A percentile compares a stretch with the other conserved stretches of the same genome.
phyloP scores from a whole-genome alignment of 192 early-diverging fungal genomes.

The Coemansia pectinata region DNA sequence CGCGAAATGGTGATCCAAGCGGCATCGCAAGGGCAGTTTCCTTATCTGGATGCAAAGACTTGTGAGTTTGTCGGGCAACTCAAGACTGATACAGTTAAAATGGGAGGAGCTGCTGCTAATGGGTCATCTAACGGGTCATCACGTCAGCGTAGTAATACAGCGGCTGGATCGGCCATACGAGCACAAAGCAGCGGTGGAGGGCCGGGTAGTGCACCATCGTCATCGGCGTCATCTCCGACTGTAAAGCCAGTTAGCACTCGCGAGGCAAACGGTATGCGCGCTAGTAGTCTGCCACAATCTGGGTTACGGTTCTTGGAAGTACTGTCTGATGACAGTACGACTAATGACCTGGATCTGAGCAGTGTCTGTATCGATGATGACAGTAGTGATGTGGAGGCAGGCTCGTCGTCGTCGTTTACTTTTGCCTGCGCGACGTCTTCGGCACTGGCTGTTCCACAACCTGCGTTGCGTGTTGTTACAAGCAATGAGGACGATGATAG shows the following conservation, averaged over 20 bases:
- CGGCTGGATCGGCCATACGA: neutral
- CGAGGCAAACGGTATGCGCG: slow-evolving; percentile 3
- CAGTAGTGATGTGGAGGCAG: no score
- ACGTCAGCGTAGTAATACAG: slow-evolving; percentile 31
- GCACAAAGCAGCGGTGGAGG: neutral
- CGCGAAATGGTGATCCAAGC: slow-evolving; percentile 56
- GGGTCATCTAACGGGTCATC: neutral
- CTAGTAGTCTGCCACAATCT: slow-evolving; percentile 18
- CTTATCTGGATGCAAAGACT: slow-evolving; percentile 51
- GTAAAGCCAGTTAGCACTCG: slow-evolving; percentile 10
- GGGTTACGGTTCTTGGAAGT: slow-evolving; percentile 16
- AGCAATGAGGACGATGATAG: neutral
- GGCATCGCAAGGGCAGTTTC: slow-evolving; percentile 50
- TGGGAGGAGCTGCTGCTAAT: slow-evolving; percentile 35
- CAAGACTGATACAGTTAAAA: slow-evolving; percentile 39
- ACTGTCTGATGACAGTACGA: neutral
- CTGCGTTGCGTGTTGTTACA: neutral
- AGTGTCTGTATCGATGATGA: neutral
- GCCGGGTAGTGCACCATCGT: slow-evolving; percentile 9
- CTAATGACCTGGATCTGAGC: neutral
- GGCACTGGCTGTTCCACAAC: no score
- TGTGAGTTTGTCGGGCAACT: slow-evolving; percentile 57
- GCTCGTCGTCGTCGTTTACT: no score
- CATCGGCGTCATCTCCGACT: slow-evolving; percentile 22
- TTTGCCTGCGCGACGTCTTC: no score